A percentile compares a stretch with the other conserved stretches of the same genome.
Evolutionary conservation across 2,329 filamentous ascomycete genomes (phyloP).

Genomic region (Colletotrichum viniferum): DNA sequence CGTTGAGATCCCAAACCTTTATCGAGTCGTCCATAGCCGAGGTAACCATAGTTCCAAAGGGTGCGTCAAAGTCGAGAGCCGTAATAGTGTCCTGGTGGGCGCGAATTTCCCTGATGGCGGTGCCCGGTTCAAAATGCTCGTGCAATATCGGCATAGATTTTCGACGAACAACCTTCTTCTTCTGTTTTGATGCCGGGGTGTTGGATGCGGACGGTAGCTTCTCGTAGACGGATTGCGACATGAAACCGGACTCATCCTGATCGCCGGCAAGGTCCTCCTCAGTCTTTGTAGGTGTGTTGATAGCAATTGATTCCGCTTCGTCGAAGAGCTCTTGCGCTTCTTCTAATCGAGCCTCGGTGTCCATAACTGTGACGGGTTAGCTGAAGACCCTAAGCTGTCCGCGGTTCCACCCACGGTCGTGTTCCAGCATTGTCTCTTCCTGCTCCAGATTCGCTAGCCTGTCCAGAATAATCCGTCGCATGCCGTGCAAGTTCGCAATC

Average conservation of each 20-base stretch:
- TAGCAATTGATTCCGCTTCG: conserved; percentile 61
- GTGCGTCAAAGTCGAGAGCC: conserved; percentile 93
- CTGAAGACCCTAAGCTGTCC: not conserved
- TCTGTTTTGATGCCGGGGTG: conserved; percentile 55
- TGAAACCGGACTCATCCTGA: conserved; percentile 68
- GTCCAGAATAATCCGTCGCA: conserved; percentile 91
- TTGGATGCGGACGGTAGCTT: conserved; percentile 71
- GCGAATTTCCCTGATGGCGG: conserved; percentile 84
- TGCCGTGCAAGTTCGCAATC: conserved; percentile 88
- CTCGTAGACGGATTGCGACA: conserved; percentile 97
- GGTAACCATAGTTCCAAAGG: conserved; percentile 93
- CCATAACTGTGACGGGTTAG: conserved; percentile 58
- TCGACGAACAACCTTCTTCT: conserved; percentile 64
- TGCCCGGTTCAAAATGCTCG: conserved; percentile 91
- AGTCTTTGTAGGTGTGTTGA: conserved; percentile 55
- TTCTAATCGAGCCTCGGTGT: conserved; percentile 66
- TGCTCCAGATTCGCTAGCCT: conserved; percentile 85
- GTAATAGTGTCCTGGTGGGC: conserved; percentile 90
- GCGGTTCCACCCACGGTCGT: conserved; percentile 69
- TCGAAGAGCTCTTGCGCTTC: conserved; percentile 64
- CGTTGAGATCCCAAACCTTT: conserved; percentile 94
- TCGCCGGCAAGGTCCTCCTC: conserved; percentile 59
- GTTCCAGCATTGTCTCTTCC: conserved; percentile 88
- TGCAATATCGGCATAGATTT: conserved; percentile 95
- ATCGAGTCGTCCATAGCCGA: conserved; percentile 93